phyloP scores from a whole-genome alignment of 257 asterid species.

The Forsythia viridissima region DNA sequence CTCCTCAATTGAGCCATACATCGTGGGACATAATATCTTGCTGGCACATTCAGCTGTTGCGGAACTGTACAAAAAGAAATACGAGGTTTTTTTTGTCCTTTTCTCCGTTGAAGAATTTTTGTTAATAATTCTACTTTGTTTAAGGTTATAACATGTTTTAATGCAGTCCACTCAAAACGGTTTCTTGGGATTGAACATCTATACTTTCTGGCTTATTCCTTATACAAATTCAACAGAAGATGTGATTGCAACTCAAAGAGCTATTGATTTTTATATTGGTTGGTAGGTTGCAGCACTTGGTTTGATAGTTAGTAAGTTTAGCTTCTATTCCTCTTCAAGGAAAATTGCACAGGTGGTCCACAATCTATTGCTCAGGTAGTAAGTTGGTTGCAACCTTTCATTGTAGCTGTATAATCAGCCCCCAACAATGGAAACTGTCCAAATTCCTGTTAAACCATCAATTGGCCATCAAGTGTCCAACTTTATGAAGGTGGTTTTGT shows the following conservation, averaged over 20 bases:
- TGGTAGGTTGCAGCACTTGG: constrained; percentile 41
- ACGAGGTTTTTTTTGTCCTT: constrained; percentile 28
- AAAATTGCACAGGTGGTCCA: not conserved
- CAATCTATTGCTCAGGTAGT: not conserved
- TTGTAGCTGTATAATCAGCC: too few species aligned
- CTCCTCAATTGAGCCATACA: constrained; percentile 51
- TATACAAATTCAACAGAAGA: constrained; percentile 44
- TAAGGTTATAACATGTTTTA: not conserved
- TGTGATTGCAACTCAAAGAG: constrained; percentile 48
- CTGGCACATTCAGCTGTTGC: constrained; percentile 51
- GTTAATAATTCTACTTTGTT: not conserved
- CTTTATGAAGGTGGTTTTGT: not conserved
- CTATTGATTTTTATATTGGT: constrained; percentile 45
- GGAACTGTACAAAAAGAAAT: constrained; percentile 40
- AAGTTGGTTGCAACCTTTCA: not conserved
- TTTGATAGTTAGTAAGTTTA: not conserved
- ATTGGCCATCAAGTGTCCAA: not conserved
- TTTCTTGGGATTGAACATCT: constrained; percentile 50
- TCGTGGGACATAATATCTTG: constrained; percentile 42
- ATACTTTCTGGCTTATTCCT: constrained; percentile 37
- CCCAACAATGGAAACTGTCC: too few species aligned
- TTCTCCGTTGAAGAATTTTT: not conserved
- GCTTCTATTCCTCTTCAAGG: not conserved
- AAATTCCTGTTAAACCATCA: not conserved
- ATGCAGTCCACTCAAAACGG: constrained; percentile 61